Conservation (phyloP, 176 grass and related monocot genomes). For the Musa itinerans region DNA sequence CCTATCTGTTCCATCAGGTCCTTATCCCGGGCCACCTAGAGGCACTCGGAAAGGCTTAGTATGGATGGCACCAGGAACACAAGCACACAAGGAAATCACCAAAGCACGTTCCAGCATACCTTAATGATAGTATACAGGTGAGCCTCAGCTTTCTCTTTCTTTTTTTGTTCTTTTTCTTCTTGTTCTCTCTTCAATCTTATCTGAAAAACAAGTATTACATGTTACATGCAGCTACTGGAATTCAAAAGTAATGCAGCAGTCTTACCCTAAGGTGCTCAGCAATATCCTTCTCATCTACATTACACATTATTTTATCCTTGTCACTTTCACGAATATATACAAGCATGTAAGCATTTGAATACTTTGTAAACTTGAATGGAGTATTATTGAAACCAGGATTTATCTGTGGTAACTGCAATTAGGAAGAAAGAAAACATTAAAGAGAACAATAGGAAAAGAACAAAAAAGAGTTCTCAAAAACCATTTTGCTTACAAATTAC, state of each 20-base stretch:
- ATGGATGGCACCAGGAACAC: background rate
- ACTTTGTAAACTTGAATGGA: conserved; percentile 1
- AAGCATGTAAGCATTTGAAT: conserved; percentile 18
- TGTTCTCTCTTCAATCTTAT: conserved; percentile 5
- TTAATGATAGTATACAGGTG: conserved; percentile 6
- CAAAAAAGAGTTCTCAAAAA: background rate
- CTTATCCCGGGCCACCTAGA: background rate
- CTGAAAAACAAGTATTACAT: background rate
- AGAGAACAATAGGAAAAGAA: background rate
- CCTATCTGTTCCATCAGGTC: background rate
- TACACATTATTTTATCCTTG: conserved; percentile 12
- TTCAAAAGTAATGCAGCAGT: background rate
- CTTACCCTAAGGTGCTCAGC: conserved; percentile 11
- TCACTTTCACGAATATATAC: conserved; percentile 16
- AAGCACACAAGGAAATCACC: background rate
- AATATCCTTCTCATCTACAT: conserved; percentile 7
- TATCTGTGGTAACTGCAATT: background rate
- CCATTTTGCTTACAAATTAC: background rate
- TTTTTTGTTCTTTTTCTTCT: conserved; percentile 8
- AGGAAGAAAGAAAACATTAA: background rate
- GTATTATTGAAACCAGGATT: conserved; percentile 2
- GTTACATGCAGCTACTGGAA: background rate
- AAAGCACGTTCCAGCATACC: background rate
- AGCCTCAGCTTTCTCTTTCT: conserved; percentile 2
- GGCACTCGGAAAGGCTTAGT: background rate